These are phyloP conservation scores for Pseudogymnoascus sp. DNA, from an alignment of 2,329 filamentous ascomycete species.

Conservation along the genomic window DNA sequence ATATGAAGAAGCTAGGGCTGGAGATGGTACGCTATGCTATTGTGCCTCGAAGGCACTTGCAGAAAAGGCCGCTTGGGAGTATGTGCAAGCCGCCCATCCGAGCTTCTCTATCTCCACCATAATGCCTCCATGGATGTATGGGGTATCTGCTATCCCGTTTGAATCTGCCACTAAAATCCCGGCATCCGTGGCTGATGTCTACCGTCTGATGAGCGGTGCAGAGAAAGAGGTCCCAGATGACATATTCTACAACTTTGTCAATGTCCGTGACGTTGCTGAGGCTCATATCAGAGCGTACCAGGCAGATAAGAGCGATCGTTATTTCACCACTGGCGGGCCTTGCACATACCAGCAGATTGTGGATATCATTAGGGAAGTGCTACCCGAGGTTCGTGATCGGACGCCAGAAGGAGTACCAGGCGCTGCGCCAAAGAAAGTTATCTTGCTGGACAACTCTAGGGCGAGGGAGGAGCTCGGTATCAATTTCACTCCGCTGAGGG, in stretches of 20 bases:
- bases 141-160: constrained; percentile 54
- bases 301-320: constrained; percentile 52
- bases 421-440: constrained; percentile 16
- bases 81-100: constrained; percentile 43
- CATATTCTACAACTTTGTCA: constrained; percentile 41
- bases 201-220: constrained; percentile 54
- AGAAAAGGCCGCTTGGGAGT: constrained; percentile 57
- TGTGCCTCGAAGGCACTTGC: constrained; percentile 52
- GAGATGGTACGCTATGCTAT: constrained; percentile 18
- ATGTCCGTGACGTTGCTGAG: constrained; percentile 52
- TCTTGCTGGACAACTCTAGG: constrained; percentile 21
- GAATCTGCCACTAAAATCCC: constrained; percentile 55
- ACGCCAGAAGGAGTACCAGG: constrained; percentile 34
- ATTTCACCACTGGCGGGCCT: constrained; percentile 50
- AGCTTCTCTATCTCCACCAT: constrained; percentile 53
- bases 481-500: constrained; percentile 14
- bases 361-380: constrained; percentile 45
- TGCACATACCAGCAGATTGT: constrained; percentile 54
- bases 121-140: constrained; percentile 54
- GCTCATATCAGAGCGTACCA: constrained; percentile 52
- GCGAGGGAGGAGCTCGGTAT: constrained; percentile 20
- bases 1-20: constrained; percentile 33
- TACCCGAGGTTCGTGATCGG: constrained; percentile 42
- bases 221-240: constrained; percentile 50
- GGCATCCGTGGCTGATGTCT: constrained; percentile 62